A percentile compares a stretch with the other conserved stretches of the same genome.
Evolutionary conservation across 768 basidiomycete genomes (phyloP).

Genomic region (Dioszegia hungarica): DNA sequence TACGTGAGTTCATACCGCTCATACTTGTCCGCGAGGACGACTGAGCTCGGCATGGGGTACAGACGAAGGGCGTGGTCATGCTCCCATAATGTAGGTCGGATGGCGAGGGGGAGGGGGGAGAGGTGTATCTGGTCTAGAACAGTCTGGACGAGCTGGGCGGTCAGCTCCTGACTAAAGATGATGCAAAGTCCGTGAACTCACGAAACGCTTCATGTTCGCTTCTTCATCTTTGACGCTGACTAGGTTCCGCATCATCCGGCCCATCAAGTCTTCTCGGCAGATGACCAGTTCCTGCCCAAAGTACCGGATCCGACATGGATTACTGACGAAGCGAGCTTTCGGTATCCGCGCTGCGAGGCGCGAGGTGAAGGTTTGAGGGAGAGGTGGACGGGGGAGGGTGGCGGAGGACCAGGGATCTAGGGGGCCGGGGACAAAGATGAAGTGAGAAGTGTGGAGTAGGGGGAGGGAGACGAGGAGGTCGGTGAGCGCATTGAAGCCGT

Average conservation of each 20-base stretch:
- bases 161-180: neutral
- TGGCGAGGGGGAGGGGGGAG: slow-evolving; percentile 73
- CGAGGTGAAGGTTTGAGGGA: slow-evolving; percentile 69
- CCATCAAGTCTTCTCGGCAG: slow-evolving; percentile 88
- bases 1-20: slow-evolving; percentile 95
- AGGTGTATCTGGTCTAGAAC: slow-evolving; percentile 93
- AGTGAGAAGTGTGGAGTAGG: slow-evolving; percentile 74
- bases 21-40: slow-evolving; percentile 92
- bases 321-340: slow-evolving; percentile 74
- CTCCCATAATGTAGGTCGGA: slow-evolving; percentile 82
- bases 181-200: slow-evolving; percentile 51
- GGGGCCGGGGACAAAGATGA: slow-evolving; percentile 92
- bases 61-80: slow-evolving; percentile 86
- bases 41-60: slow-evolving; percentile 88
- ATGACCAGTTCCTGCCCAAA: slow-evolving; percentile 94
- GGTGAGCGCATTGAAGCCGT: slow-evolving; percentile 70
- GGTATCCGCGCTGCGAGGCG: slow-evolving; percentile 70
- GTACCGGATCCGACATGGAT: slow-evolving; percentile 91
- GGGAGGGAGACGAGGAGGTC: slow-evolving; percentile 80
- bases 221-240: slow-evolving; percentile 79
- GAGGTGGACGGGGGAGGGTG: slow-evolving; percentile 71
- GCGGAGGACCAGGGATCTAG: slow-evolving; percentile 75
- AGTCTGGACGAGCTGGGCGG: slow-evolving; percentile 82
- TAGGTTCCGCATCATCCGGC: slow-evolving; percentile 84
- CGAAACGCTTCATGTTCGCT: slow-evolving; percentile 75